phyloP scores from a whole-genome alignment of 2,329 filamentous ascomycete genomes.

The Pseudomassariella vexata region DNA sequence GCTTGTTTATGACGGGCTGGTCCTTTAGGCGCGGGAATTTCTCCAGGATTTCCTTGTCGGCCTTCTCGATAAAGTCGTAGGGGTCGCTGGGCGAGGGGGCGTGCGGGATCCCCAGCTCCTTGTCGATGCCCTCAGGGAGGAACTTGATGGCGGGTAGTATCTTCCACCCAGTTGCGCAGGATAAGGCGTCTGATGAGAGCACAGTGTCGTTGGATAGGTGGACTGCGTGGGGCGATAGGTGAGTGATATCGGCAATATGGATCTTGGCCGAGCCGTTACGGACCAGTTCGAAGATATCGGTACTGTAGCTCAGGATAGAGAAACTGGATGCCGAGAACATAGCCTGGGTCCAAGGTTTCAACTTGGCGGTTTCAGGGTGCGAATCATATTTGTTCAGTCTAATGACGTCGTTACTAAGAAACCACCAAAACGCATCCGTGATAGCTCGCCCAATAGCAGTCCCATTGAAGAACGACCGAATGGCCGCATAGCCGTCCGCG shows the following conservation, averaged over 20 bases:
- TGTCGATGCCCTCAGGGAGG: conserved; percentile 32
- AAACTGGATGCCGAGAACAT: conserved; percentile 52
- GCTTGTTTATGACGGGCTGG: conserved; percentile 39
- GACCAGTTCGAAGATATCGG: conserved; percentile 51
- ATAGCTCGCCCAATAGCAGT: conserved; percentile 51
- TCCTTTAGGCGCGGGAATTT: conserved; percentile 42
- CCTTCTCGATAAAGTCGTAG: conserved; percentile 27
- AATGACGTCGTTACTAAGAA: conserved; percentile 50
- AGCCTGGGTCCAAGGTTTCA: conserved; percentile 44
- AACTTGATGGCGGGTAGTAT: conserved; percentile 35
- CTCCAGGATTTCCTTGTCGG: conserved; percentile 43
- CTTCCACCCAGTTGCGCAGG: conserved; percentile 54
- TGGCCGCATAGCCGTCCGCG: conserved; percentile 51
- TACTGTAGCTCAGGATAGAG: conserved; percentile 54
- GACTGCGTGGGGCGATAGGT: conserved; percentile 34
- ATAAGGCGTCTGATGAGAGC: conserved; percentile 42
- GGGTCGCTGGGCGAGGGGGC: conserved; percentile 16
- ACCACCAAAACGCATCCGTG: conserved; percentile 51
- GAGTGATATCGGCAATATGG: conserved; percentile 47
- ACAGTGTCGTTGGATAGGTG: conserved; percentile 36
- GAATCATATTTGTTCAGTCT: conserved; percentile 46
- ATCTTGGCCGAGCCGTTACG: conserved; percentile 46
- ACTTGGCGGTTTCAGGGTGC: conserved; percentile 45
- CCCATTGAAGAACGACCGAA: conserved; percentile 51
- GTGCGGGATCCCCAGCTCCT: conserved; percentile 40